Conservation (phyloP, 768 basidiomycete genomes). For the Pulveroboletus sp. region DNA sequence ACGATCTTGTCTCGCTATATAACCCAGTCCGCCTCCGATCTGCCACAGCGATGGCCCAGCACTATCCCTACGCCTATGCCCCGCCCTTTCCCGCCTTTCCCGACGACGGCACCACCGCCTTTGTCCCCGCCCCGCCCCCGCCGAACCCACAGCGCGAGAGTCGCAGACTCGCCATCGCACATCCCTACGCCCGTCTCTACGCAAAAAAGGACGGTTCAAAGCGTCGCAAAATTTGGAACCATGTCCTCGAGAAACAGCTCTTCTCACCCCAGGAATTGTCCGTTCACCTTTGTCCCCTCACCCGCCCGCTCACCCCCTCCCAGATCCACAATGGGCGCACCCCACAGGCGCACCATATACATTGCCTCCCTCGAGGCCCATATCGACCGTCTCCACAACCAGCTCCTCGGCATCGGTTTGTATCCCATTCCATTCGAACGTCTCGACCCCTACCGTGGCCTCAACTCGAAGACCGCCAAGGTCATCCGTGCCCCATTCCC, state of each 20-base stretch:
- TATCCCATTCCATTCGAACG: constrained; percentile 56
- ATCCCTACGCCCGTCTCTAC: constrained; percentile 69
- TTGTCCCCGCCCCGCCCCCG: constrained; percentile 12
- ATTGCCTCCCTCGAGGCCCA: constrained; percentile 71
- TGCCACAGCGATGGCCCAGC: constrained; percentile 18
- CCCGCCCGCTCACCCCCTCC: neutral
- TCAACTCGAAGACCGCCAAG: constrained; percentile 78
- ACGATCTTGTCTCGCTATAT: constrained; percentile 23
- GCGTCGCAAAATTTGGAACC: constrained; percentile 75
- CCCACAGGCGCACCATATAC: constrained; percentile 67
- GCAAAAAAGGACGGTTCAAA: constrained; percentile 64
- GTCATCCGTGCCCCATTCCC: constrained; percentile 30
- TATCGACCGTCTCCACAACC: constrained; percentile 63
- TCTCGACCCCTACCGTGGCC: constrained; percentile 61
- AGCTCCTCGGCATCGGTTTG: constrained; percentile 49
- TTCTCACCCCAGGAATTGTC: constrained; percentile 69
- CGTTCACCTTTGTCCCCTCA: constrained; percentile 17
- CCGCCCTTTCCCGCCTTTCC: constrained; percentile 15
- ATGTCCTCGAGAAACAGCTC: constrained; percentile 68
- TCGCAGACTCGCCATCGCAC: constrained; percentile 42
- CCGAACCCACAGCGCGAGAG: too few species aligned
- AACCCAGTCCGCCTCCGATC: constrained; percentile 11
- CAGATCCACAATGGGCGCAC: constrained; percentile 66
- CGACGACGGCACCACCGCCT: constrained; percentile 23
- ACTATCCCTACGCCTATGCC: constrained; percentile 11